Evolutionary conservation across 1,139 yeast genomes (phyloP).

Genomic region (Zygosaccharomyces sapae): DNA sequence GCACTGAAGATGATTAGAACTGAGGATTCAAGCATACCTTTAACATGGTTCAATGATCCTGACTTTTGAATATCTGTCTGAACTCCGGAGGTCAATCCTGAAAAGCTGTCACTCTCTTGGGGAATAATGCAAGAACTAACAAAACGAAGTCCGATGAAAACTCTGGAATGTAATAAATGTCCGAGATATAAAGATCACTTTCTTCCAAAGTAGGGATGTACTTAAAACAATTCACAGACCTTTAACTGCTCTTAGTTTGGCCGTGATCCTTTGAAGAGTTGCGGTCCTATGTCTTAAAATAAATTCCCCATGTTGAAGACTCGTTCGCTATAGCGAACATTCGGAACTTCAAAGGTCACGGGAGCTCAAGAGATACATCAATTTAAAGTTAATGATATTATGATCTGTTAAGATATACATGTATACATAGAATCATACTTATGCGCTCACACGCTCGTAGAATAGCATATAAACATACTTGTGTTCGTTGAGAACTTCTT

Average conservation of each 20-base stretch:
- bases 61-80: neutral
- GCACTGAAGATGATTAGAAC: neutral
- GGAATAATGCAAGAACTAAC: neutral
- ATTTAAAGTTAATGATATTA: neutral
- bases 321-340: neutral
- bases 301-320: neutral
- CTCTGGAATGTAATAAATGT: neutral
- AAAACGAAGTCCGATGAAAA: neutral
- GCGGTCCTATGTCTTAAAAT: neutral
- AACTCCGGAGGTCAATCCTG: neutral
- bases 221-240: no score
- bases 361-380: neutral
- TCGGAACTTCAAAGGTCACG: slow-evolving; percentile 2
- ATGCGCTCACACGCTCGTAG: slow-evolving; percentile 47
- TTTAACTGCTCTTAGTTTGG: no score
- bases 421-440: neutral
- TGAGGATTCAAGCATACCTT: slow-evolving; percentile 12
- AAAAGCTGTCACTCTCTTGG: neutral
- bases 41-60: slow-evolving; percentile 7
- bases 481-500: slow-evolving; percentile 62
- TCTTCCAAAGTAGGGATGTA: no score
- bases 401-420: neutral
- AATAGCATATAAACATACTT: slow-evolving; percentile 78
- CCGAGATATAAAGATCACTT: no score
- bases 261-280: neutral